phyloP scores from a whole-genome alignment of 345 rosid species.

The Carallia pectinifolia region DNA sequence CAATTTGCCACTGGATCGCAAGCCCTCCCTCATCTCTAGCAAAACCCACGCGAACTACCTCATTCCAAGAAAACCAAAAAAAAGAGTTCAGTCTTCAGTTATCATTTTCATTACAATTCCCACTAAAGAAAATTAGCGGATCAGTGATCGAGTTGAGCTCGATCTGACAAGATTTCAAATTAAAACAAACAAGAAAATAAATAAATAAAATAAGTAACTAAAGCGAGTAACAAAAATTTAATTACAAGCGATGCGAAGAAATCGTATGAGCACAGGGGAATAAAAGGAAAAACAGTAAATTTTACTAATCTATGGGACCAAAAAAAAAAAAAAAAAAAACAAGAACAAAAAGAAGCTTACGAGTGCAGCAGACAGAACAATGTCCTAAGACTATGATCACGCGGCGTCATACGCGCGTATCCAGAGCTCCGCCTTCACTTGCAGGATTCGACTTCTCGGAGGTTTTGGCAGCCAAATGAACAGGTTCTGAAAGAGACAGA shows the following conservation, averaged over 20 bases:
- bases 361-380: slow-evolving; percentile 12
- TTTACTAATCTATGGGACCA: too few relatives aligned
- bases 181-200: too few relatives aligned
- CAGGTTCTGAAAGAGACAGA: neutral
- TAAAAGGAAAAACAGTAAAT: neutral
- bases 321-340: neutral
- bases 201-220: too few relatives aligned
- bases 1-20: slow-evolving; percentile 36
- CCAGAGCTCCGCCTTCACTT: slow-evolving; percentile 1
- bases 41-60: slow-evolving; percentile 10
- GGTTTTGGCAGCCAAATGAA: neutral
- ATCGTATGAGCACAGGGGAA: neutral
- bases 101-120: neutral
- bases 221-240: too few relatives aligned
- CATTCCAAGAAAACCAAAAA: slow-evolving; percentile 9
- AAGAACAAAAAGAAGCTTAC: neutral
- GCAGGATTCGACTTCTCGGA: slow-evolving; percentile 6
- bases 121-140: too few relatives aligned
- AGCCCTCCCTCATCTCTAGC: slow-evolving; percentile 36
- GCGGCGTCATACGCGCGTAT: slow-evolving; percentile 4
- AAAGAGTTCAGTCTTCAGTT: neutral
- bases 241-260: too few relatives aligned
- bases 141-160: too few relatives aligned
- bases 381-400: neutral
- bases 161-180: too few relatives aligned